These are phyloP conservation scores for Chytriomyces confervae DNA, from an alignment of 192 early-diverging fungal genomes.

Conservation along the genomic window DNA sequence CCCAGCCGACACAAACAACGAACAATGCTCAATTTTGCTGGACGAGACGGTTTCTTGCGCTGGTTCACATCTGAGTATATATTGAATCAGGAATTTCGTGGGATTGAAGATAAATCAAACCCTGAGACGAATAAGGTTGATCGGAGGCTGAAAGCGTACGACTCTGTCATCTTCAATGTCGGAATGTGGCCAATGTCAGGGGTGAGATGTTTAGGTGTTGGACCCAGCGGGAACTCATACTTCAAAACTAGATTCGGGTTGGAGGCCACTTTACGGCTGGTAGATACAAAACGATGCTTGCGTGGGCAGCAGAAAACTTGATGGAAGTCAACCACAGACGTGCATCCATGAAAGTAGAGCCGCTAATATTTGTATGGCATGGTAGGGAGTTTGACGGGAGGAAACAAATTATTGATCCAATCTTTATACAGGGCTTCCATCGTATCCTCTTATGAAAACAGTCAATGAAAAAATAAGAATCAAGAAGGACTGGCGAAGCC, in stretches of 20 bases:
- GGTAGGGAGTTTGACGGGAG: not conserved
- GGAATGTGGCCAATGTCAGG: not conserved
- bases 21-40: not conserved
- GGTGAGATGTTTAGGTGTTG: not conserved
- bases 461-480: not conserved
- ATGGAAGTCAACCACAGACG: not conserved
- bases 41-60: not conserved
- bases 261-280: slow-evolving; percentile 24
- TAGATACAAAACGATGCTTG: slow-evolving; percentile 10
- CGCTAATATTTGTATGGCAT: not conserved
- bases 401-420: not conserved
- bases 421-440: not conserved
- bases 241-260: not conserved
- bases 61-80: slow-evolving; percentile 7
- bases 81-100: not conserved
- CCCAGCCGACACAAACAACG: not conserved
- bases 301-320: not conserved
- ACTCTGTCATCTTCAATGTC: not conserved
- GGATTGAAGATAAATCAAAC: not conserved
- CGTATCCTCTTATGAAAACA: not conserved
- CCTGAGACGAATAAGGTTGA: not conserved
- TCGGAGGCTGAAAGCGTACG: not conserved
- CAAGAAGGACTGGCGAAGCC: slow-evolving; percentile 15
- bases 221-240: not conserved
- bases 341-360: not conserved